Conservation (phyloP, 345 rosid species). For the Rhizophora mangle region DNA sequence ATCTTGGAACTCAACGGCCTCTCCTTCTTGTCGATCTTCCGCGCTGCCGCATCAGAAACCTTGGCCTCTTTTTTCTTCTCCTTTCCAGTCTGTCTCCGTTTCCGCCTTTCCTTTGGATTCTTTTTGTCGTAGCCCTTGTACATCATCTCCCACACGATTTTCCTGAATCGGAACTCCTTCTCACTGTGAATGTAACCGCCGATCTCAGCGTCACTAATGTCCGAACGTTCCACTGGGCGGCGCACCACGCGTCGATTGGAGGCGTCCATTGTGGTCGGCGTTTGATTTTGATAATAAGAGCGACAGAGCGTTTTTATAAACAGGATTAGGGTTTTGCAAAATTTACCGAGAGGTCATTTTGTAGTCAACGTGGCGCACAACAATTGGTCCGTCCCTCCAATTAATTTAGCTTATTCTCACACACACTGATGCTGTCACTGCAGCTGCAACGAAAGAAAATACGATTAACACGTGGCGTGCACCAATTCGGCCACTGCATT, state of each 20-base stretch:
- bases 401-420: not conserved
- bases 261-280: not conserved
- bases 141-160: slow-evolving; percentile 5
- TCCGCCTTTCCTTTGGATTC: not conserved
- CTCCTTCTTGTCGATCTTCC: not conserved
- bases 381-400: not conserved
- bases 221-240: not conserved
- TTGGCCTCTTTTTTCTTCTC: not conserved
- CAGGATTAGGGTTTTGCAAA: not conserved
- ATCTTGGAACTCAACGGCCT: slow-evolving; percentile 1
- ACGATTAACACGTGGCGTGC: no score
- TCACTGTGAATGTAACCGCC: not conserved
- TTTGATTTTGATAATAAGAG: not conserved
- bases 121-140: not conserved
- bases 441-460: no score
- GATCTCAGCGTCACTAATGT: slow-evolving; percentile 6
- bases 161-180: slow-evolving; percentile 4
- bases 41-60: not conserved
- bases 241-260: not conserved
- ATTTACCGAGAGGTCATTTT: slow-evolving; percentile 1
- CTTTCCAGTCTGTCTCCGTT: not conserved
- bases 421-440: not conserved
- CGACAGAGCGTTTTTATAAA: not conserved
- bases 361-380: not conserved
- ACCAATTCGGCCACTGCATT: no score